Evolutionary conservation across 352 stramenopile species (phyloP).

Genomic region (Pythium vanterpoolii): DNA sequence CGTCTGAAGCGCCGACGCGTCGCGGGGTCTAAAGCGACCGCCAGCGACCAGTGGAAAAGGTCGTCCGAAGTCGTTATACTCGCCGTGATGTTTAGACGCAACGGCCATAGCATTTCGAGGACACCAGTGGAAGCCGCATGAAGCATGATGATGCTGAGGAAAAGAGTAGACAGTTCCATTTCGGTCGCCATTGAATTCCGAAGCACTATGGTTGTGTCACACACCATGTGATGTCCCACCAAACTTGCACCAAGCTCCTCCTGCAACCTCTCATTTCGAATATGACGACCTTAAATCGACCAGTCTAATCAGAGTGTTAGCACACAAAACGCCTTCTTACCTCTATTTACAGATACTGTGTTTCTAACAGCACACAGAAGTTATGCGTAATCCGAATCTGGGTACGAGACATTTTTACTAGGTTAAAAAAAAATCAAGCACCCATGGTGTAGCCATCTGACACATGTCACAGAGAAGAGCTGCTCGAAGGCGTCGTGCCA

Average conservation of each 20-base stretch:
- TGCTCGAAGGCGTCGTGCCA: too few species aligned
- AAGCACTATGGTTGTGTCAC: conserved; percentile 14
- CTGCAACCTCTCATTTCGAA: background rate
- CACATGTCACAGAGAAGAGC: conserved; percentile 18
- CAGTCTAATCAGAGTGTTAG: background rate
- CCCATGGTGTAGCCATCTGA: background rate
- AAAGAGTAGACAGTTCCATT: conserved; percentile 22
- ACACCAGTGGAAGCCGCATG: too few species aligned
- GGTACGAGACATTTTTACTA: conserved; percentile 11
- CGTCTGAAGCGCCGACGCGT: background rate
- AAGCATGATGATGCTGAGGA: background rate
- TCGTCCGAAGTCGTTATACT: too few species aligned
- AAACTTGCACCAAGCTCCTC: background rate
- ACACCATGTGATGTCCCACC: conserved; percentile 19
- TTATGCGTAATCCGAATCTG: background rate
- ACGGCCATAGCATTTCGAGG: too few species aligned
- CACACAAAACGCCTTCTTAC: background rate
- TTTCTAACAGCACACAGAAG: conserved; percentile 1
- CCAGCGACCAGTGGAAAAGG: too few species aligned
- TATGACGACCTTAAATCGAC: background rate
- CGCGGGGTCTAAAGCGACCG: background rate
- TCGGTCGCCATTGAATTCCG: conserved; percentile 7
- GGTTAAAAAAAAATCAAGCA: too few species aligned
- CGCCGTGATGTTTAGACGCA: too few species aligned
- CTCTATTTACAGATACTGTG: background rate